Base-by-base conservation (phyloP, 1,139 yeast genomes). In the Zhuliangozyma parablackwelliae region DNA sequence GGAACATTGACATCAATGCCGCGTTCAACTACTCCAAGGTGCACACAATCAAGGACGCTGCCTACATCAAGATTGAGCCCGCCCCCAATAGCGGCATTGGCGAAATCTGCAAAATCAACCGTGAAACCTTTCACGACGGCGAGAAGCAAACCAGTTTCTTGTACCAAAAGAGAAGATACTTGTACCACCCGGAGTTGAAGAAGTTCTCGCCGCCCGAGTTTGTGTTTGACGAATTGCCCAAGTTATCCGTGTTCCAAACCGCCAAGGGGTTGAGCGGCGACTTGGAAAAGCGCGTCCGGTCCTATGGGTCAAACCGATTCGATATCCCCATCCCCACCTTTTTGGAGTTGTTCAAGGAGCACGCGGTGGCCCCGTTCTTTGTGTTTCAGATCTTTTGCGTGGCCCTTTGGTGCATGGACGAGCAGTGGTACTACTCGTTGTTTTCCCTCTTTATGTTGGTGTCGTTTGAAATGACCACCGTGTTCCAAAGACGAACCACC, bases 361-460 rank as follows among this genome's bases (percentile, higher is more conserved):
- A 92, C 59, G 98, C 97, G 6, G 95, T 94, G 33, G 97, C 98
- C 10, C 99, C 99, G 9, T 87, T 94, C 61, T 92, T 92, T 53
- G 96, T 92, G 25, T 92, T 92, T 68, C 99, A 92, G 66, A 75
- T 92, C 43, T 92, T 92, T 59, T 90, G 97, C 56, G 95, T 92
- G 39, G 95, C 94, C 11, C 72, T 94, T 45, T 94, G 97, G 97
- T 77, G 88, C 55, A 78, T 92, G 80, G 98, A 94, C 63, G 97
- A 90, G 50, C 85, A 87, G 68, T 92, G 97, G 97, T 90, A 90
- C 63, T 86, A 85, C 56, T 89, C 97, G 6, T 66, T 94, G 44
- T 89, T 94, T 63, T 86, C 96, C 25, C 71, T 92, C 47, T 82
- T 94, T 60, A 90, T 92, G 95, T 75, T 94, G 46, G 82, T 92